phyloP scores from a whole-genome alignment of 345 rosid genomes.

The Rhizophora mangle region DNA sequence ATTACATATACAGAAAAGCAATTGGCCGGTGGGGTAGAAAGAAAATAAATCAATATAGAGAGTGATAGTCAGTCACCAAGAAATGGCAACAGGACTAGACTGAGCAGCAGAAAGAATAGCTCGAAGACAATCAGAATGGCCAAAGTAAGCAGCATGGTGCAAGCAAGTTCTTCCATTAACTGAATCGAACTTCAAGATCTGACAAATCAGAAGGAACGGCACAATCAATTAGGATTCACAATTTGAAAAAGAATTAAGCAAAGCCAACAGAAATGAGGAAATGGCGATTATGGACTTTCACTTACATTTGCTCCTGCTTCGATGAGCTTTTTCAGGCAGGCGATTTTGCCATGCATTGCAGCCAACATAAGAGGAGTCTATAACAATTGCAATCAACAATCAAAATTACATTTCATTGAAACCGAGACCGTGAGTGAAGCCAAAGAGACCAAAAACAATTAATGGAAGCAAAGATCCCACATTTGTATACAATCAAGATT shows the following conservation, averaged over 20 bases:
- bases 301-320: constrained; percentile 97
- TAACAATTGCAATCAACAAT: constrained; percentile 20
- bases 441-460: constrained; percentile 6
- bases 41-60: constrained; percentile 4
- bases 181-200: constrained; percentile 95
- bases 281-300: neutral
- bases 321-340: constrained; percentile 75
- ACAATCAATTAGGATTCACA: constrained; percentile 9
- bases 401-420: neutral
- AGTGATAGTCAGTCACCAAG: constrained; percentile 50
- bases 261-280: neutral
- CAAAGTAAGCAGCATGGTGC: constrained; percentile 96
- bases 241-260: neutral
- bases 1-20: neutral
- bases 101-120: constrained; percentile 81
- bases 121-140: constrained; percentile 77
- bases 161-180: constrained; percentile 87
- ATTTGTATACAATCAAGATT: constrained; percentile 5
- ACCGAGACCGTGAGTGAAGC: neutral
- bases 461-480: neutral
- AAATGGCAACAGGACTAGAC: constrained; percentile 76
- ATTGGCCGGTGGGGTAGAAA: neutral
- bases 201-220: constrained; percentile 19
- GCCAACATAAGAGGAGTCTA: constrained; percentile 98
- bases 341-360: constrained; percentile 90